These are phyloP conservation scores for Arthrinium phaeospermum DNA, from an alignment of 2,329 filamentous ascomycete genomes.

Conservation along the genomic window DNA sequence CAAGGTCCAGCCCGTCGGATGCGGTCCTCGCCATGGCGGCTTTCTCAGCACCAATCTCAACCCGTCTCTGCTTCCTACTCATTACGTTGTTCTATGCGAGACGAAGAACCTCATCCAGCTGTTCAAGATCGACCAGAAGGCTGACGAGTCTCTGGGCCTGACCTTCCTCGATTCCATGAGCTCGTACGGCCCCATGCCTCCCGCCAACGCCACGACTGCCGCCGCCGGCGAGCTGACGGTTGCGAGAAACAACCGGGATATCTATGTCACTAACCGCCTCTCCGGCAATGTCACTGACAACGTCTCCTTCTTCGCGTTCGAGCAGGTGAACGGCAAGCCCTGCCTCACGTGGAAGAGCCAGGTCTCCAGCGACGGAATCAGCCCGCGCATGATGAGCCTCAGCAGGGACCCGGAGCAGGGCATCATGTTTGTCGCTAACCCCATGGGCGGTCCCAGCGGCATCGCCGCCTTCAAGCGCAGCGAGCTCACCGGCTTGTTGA, in stretches of 20 bases:
- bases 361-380: constrained; percentile 34
- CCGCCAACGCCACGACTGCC: constrained; percentile 44
- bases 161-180: constrained; percentile 44
- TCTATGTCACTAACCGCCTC: constrained; percentile 59
- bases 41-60: constrained; percentile 46
- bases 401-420: constrained; percentile 37
- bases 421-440: constrained; percentile 54
- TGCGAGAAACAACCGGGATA: constrained; percentile 46
- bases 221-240: constrained; percentile 53
- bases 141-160: constrained; percentile 42
- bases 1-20: constrained; percentile 43
- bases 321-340: constrained; percentile 26
- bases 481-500: constrained; percentile 28
- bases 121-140: constrained; percentile 43
- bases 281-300: constrained; percentile 52
- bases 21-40: constrained; percentile 57
- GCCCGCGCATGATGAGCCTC: constrained; percentile 55
- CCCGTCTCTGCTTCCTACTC: constrained; percentile 40
- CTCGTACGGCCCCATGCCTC: constrained; percentile 45
- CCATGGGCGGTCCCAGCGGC: constrained; percentile 44
- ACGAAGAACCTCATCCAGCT: constrained; percentile 50
- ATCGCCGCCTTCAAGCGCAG: constrained; percentile 46
- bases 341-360: constrained; percentile 31
- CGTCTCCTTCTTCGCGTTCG: constrained; percentile 52
- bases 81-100: constrained; percentile 56